Evolutionary conservation across 805 yeast species (phyloP).

Genomic region (Hanseniaspora clermontiae): DNA sequence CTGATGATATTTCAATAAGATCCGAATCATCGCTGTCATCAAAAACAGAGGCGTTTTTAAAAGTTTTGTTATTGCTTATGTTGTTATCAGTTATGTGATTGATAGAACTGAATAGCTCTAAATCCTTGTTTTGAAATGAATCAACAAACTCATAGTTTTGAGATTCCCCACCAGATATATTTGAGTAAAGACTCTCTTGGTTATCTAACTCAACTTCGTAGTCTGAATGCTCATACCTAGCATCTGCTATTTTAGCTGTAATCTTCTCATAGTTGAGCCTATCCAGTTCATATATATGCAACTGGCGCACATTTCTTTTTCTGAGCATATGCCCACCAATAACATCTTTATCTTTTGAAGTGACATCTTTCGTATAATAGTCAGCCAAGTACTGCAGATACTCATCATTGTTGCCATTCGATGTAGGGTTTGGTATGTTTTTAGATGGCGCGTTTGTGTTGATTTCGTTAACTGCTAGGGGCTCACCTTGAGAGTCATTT

Average conservation of each 20-base stretch:
- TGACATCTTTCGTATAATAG: not conserved
- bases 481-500: not conserved
- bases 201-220: not conserved
- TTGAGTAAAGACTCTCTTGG: not conserved
- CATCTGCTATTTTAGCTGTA: constrained; percentile 1
- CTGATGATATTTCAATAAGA: not conserved
- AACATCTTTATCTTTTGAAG: not conserved
- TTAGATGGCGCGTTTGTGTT: not conserved
- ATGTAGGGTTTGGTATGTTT: not conserved
- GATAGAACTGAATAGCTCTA: not conserved
- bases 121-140: not conserved
- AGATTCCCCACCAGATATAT: not conserved
- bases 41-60: not conserved
- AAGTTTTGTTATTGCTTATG: not conserved
- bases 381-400: not conserved
- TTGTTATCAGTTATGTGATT: not conserved
- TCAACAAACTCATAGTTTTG: not conserved
- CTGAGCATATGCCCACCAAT: constrained; percentile 6
- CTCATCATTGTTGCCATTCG: not conserved
- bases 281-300: constrained; percentile 9
- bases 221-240: not conserved
- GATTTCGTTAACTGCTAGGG: not conserved
- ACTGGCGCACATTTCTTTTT: constrained; percentile 7
- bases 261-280: constrained; percentile 11
- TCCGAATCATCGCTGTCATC: not conserved